Evolutionary conservation across 2,329 filamentous ascomycete genomes (phyloP), one percentile per base, ranked within the genome.

Genomic region (Fusarium sarcochroum): DNA sequence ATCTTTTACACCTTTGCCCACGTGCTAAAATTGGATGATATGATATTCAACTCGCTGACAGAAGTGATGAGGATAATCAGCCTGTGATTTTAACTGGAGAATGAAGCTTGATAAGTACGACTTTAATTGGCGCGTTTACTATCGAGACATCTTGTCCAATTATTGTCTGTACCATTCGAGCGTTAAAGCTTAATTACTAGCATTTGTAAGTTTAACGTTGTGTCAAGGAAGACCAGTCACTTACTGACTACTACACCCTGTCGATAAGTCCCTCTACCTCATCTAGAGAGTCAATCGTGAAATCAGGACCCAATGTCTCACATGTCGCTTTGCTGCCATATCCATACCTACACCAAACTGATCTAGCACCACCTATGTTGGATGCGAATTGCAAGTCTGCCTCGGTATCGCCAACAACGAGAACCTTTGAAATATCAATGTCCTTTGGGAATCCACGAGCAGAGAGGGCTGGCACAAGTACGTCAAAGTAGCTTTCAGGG

Each of bases 321-420:
- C 11, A 63, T 53, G 23, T 38, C 14, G 25, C 48, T 63, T 13
- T 8, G 23, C 15, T 66, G 50, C 17, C 71, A 68, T 54, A 63
- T 9, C 58, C 49, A n/a, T 44, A 63, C 18, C 23, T 63, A 11
- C 58, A 63, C 42, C 42, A 63, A 14, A 63, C 37, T 27, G 58
- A 63, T 23, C 48, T 63, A 6, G 59, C 59, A 4, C 59, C 20
- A 9, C 42, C 57, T n/a, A 63, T 48, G 2, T 63, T 48, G 0
- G 11, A 25, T 1, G 49, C 58, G 9, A 63, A 56, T 5, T 48
- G 30, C 10, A 63, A 15, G 15, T 63, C 49, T 8, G 58, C 58
- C 2, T 56, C 48, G 0, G 49, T 63, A n/a, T 63, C 59, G 3
- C 59, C 49, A 8, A 56, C 44, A 9, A 63, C 37, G 9, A 56